Conservation (phyloP, 2,329 filamentous ascomycete species). For the Arachnopeziza araneosa region DNA sequence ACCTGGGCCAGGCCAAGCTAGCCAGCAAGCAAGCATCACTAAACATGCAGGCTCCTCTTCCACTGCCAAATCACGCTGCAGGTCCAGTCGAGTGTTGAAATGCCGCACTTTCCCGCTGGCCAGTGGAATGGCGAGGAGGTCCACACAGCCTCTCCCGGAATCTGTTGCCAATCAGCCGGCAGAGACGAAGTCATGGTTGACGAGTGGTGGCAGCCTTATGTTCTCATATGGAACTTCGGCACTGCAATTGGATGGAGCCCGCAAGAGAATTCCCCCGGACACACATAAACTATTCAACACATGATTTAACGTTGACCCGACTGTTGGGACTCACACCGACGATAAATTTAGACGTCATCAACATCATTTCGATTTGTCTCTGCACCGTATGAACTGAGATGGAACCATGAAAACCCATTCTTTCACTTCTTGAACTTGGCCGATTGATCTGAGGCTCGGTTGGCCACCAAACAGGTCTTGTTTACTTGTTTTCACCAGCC, state of each 20-base stretch:
- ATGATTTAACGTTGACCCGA: slow-evolving; percentile 25
- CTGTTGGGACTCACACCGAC: slow-evolving; percentile 9
- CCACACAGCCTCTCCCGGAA: slow-evolving; percentile 1
- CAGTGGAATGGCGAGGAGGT: neutral
- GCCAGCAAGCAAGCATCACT: neutral
- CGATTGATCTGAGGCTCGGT: slow-evolving; percentile 13
- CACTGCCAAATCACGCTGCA: slow-evolving; percentile 6
- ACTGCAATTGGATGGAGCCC: slow-evolving; percentile 14
- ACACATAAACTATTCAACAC: slow-evolving; percentile 22
- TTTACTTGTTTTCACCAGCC: slow-evolving; percentile 20
- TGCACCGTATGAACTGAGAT: neutral
- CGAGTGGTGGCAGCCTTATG: slow-evolving; percentile 2
- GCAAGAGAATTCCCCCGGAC: slow-evolving; percentile 10
- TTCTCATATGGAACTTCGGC: slow-evolving; percentile 10
- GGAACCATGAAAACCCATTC: neutral
- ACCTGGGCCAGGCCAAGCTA: neutral
- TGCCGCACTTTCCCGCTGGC: neutral
- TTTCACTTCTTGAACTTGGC: neutral
- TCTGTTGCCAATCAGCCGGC: slow-evolving; percentile 2
- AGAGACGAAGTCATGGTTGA: slow-evolving; percentile 15
- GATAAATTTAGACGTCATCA: slow-evolving; percentile 14
- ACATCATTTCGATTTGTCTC: neutral
- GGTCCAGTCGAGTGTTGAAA: neutral
- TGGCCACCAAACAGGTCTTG: slow-evolving; percentile 24
- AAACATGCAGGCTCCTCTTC: neutral